These are phyloP conservation scores for Phytophthora meadii DNA, from an alignment of 352 stramenopile species.

Conservation along the genomic window DNA sequence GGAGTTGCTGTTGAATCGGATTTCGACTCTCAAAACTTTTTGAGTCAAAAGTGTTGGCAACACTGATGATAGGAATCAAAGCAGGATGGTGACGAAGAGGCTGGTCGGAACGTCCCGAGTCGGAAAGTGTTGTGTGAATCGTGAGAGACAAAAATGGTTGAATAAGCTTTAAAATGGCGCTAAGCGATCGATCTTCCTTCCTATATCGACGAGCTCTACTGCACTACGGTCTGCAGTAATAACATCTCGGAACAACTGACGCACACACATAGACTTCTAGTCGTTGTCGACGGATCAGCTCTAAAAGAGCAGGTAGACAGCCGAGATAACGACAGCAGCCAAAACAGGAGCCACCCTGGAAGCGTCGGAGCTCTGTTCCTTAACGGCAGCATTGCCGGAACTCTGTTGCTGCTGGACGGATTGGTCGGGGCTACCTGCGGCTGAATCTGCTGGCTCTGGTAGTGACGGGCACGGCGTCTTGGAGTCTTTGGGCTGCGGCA, in stretches of 20 bases:
- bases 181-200: conserved; percentile 14
- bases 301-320: conserved; percentile 58
- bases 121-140: background rate
- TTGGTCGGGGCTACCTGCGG: conserved; percentile 15
- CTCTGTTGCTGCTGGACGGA: conserved; percentile 32
- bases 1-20: no score
- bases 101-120: conserved; percentile 15
- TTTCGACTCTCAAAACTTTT: background rate
- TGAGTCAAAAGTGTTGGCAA: conserved; percentile 32
- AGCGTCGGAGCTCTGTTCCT: conserved; percentile 37
- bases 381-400: conserved; percentile 21
- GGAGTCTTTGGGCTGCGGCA: conserved; percentile 24
- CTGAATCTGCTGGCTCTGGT: conserved; percentile 26
- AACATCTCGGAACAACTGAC: conserved; percentile 33
- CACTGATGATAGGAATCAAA: conserved; percentile 9
- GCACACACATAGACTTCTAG: conserved; percentile 36
- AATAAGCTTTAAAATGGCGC: conserved; percentile 27
- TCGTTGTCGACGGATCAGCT: conserved; percentile 8
- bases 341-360: conserved; percentile 33
- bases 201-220: conserved; percentile 27
- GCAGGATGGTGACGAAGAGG: conserved; percentile 31
- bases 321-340: conserved; percentile 42
- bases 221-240: conserved; percentile 29
- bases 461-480: conserved; percentile 33
- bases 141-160: conserved; percentile 26